Evolutionary conservation across 2,329 filamentous ascomycete genomes (phyloP).

Genomic region (Fusarium sp.): DNA sequence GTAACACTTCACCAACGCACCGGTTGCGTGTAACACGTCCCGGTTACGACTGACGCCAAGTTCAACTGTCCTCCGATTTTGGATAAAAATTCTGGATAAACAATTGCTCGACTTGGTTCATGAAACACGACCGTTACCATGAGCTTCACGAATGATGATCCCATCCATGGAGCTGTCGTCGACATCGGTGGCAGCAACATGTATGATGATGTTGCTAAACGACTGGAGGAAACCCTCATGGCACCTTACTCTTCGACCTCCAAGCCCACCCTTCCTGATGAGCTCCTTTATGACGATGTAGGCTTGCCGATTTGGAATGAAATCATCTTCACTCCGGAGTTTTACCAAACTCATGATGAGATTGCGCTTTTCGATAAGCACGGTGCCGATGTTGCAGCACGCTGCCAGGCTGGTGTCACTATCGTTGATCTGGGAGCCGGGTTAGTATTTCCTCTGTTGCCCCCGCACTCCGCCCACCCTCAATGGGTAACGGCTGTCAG

Average conservation of each 20-base stretch:
- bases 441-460: conserved; percentile 47
- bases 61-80: conserved; percentile 1
- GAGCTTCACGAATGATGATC: conserved; percentile 25
- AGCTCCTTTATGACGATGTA: conserved; percentile 54
- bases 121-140: conserved; percentile 19
- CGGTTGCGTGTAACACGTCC: conserved; percentile 14
- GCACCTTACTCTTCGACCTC: conserved; percentile 36
- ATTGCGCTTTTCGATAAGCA: conserved; percentile 51
- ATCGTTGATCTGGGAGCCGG: conserved; percentile 57
- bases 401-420: conserved; percentile 47
- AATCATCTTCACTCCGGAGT: conserved; percentile 54
- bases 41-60: conserved; percentile 13
- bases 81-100: conserved; percentile 4
- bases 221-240: conserved; percentile 44
- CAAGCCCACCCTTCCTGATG: conserved; percentile 52
- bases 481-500: conserved; percentile 21
- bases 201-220: conserved; percentile 44
- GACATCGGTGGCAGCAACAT: conserved; percentile 55
- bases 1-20: conserved; percentile 7
- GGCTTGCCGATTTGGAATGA: conserved; percentile 55
- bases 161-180: conserved; percentile 49
- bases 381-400: conserved; percentile 50
- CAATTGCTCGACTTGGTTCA: not conserved
- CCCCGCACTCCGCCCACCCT: conserved; percentile 29
- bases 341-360: conserved; percentile 57